Evolutionary conservation across 768 basidiomycete species (phyloP).

Genomic region (Dioszegia hungarica): DNA sequence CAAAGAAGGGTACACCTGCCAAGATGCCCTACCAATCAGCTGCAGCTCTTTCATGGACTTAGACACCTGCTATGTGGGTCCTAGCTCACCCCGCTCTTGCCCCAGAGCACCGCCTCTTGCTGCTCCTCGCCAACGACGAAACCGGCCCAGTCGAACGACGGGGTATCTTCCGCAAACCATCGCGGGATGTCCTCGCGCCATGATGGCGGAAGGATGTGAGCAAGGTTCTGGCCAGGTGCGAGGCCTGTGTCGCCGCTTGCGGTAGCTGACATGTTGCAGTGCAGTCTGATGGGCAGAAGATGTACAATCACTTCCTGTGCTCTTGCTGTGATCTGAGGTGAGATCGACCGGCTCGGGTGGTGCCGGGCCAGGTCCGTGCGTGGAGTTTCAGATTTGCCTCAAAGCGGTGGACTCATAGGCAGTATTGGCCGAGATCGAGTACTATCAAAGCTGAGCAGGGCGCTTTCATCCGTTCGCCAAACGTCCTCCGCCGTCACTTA

Average conservation of each 20-base stretch:
- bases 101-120: slow-evolving; percentile 80
- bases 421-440: no score
- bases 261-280: background rate
- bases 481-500: no score
- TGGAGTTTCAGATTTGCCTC: no score
- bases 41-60: background rate
- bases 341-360: no score
- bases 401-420: no score
- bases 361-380: no score
- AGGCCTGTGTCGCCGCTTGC: slow-evolving; percentile 20
- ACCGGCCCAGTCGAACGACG: slow-evolving; percentile 93
- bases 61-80: background rate
- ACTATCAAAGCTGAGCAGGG: no score
- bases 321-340: no score
- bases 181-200: slow-evolving; percentile 75
- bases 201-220: slow-evolving; percentile 80
- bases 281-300: background rate
- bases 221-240: slow-evolving; percentile 35
- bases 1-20: slow-evolving; percentile 92
- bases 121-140: slow-evolving; percentile 89
- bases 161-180: slow-evolving; percentile 91
- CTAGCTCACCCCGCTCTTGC: slow-evolving; percentile 70
- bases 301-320: background rate
- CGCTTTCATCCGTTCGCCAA: no score
- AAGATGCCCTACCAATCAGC: slow-evolving; percentile 56